These are phyloP conservation scores for Apiotrichum akiyoshidainum DNA, from an alignment of 1,284 basidiomycete genomes.

Conservation along the genomic window DNA sequence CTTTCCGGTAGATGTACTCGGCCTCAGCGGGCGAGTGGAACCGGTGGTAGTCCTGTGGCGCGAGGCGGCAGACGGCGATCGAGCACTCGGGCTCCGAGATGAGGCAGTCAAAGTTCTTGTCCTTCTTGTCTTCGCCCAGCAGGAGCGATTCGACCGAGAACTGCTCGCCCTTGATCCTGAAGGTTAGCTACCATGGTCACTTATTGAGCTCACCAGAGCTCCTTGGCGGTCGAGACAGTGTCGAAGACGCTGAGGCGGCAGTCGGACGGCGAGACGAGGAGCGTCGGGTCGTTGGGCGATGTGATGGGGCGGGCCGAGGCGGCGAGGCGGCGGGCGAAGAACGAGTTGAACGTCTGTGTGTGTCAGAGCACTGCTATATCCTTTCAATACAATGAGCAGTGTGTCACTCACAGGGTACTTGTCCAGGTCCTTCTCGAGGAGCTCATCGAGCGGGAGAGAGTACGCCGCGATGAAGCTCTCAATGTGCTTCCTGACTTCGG, in stretches of 20 bases:
- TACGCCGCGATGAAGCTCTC: slow-evolving; percentile 72
- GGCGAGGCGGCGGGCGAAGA: slow-evolving; percentile 70
- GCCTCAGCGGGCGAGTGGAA: slow-evolving; percentile 75
- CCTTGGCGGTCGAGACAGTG: slow-evolving; percentile 60
- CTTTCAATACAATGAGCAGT: neutral
- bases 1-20: slow-evolving; percentile 55
- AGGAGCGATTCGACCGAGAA: slow-evolving; percentile 68
- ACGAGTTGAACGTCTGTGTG: slow-evolving; percentile 69
- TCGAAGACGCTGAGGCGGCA: slow-evolving; percentile 69
- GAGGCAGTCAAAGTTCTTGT: slow-evolving; percentile 54
- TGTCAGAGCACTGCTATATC: neutral
- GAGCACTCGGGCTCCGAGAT: slow-evolving; percentile 5
- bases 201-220: slow-evolving; percentile 59
- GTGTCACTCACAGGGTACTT: slow-evolving; percentile 55
- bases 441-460: slow-evolving; percentile 61
- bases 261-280: slow-evolving; percentile 69
- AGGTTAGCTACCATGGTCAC: neutral
- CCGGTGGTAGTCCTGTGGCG: slow-evolving; percentile 79
- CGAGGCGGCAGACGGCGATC: slow-evolving; percentile 56
- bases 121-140: slow-evolving; percentile 52
- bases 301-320: slow-evolving; percentile 65
- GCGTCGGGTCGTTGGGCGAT: slow-evolving; percentile 57
- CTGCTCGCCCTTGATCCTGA: slow-evolving; percentile 69
- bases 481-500: slow-evolving; percentile 58
- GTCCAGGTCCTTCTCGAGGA: slow-evolving; percentile 62